A percentile compares a stretch with the other conserved stretches of the same genome.
These are phyloP conservation scores for Lactarius pseudohatsudake DNA, from an alignment of 768 basidiomycete species.

Conservation along the genomic window DNA sequence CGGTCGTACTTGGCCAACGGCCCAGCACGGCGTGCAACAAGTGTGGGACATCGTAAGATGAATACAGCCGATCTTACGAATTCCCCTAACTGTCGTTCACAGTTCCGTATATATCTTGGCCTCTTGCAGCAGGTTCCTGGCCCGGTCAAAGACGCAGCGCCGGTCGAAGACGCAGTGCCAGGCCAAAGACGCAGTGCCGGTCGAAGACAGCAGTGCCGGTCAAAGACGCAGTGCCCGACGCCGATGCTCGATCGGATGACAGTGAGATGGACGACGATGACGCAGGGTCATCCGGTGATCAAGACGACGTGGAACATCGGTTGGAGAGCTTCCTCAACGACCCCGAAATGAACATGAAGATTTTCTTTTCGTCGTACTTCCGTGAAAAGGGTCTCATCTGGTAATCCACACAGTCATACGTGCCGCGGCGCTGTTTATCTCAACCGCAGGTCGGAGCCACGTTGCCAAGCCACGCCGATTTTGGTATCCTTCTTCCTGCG, in stretches of 20 bases:
- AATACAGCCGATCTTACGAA: background rate
- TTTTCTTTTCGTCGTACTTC: conserved; percentile 73
- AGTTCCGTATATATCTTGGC: conserved; percentile 66
- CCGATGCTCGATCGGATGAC: conserved; percentile 26
- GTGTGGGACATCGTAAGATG: conserved; percentile 65
- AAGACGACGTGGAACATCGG: conserved; percentile 30
- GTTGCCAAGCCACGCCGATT: conserved; percentile 51
- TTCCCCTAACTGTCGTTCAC: conserved; percentile 7
- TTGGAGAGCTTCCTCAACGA: conserved; percentile 57
- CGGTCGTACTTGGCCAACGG: conserved; percentile 41
- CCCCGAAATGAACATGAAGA: conserved; percentile 54
- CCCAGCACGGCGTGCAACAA: conserved; percentile 35
- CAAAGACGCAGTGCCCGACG: conserved; percentile 23
- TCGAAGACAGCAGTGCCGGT: too few relatives aligned
- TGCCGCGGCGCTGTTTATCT: conserved; percentile 27
- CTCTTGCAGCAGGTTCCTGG: conserved; percentile 38
- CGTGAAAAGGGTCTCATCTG: conserved; percentile 67
- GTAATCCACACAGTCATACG: conserved; percentile 36
- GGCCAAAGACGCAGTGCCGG: too few relatives aligned
- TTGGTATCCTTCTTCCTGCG: conserved; percentile 59
- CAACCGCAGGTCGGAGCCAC: conserved; percentile 44
- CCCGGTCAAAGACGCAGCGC: conserved; percentile 28
- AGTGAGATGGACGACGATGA: conserved; percentile 38
- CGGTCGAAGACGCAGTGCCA: background rate
- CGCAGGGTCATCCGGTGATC: conserved; percentile 28